Conservation (phyloP, 2,329 filamentous ascomycete genomes). For the Venturia asperata region DNA sequence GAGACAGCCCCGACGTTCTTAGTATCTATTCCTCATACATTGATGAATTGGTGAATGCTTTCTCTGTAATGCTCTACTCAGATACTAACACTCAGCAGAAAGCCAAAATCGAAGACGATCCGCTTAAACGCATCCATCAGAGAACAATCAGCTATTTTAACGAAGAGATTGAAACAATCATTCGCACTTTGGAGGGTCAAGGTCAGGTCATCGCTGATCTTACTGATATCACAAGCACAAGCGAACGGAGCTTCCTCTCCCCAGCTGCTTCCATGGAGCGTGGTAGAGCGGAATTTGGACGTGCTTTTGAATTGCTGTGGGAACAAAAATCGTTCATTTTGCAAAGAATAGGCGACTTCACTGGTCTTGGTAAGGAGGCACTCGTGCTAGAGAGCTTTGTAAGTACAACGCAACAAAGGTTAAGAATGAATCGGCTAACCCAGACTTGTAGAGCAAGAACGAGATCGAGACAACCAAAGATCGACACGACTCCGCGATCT, state of each 20-base stretch:
- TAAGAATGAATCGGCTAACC: neutral
- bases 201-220: slow-evolving; percentile 11
- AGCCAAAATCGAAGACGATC: slow-evolving; percentile 12
- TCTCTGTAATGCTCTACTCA: neutral
- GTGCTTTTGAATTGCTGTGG: neutral
- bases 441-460: neutral
- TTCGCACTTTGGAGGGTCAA: neutral
- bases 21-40: slow-evolving; percentile 2
- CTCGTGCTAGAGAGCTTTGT: slow-evolving; percentile 5
- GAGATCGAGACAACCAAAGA: slow-evolving; percentile 14
- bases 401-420: neutral
- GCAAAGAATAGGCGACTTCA: neutral
- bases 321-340: slow-evolving; percentile 1
- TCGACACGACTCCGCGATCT: slow-evolving; percentile 14
- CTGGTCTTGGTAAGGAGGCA: slow-evolving; percentile 1
- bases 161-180: slow-evolving; percentile 10
- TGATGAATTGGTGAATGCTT: neutral
- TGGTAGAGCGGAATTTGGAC: slow-evolving; percentile 1
- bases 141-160: slow-evolving; percentile 13
- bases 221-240: slow-evolving; percentile 8
- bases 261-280: slow-evolving; percentile 9
- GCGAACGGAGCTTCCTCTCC: neutral
- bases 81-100: neutral
- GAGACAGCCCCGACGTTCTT: slow-evolving; percentile 2
- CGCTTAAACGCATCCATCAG: slow-evolving; percentile 13